Base-by-base conservation (phyloP, 1,284 basidiomycete genomes). In the Boletus smithii region DNA sequence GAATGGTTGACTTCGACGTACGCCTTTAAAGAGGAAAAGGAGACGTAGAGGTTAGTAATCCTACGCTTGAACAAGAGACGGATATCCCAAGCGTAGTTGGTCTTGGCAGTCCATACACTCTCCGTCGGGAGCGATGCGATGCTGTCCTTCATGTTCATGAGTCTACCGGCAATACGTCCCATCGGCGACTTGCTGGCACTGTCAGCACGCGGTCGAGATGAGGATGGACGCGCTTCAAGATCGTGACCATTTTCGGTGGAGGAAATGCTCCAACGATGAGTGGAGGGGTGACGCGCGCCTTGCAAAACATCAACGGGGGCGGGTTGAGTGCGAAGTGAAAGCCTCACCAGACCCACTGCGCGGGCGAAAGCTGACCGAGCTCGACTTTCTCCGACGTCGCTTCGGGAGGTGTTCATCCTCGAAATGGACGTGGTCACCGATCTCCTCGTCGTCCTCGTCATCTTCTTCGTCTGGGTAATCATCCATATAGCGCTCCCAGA, bases 1-100 rank as follows among this genome's bases (percentile, higher is more conserved):
- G 91, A 91, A 62, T 91, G 80, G 69, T 99, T 99, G 46, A 98
- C 76, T 59, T 97, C 91, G 41, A 94, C 85, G 58, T 94, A 99
- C n/a, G 93, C 89, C 66, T 81, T 83, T 48, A 98, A 77, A 30
- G 90, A 87, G n/a, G 86, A 88, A 38, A 88, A 75, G 2, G 83
- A 76, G 33, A 94, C 85, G 67, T 91, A 97, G n/a, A 95, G 74
- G 39, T 79, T 85, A 1, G 91, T 91, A 50, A 98, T 93, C 54
- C 88, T 78, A 51, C 93, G 83, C 73, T 98, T 98, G 78, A 91
- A 93, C 24, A 95, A 76, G 44, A 97, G 79, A 31, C 93, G 83
- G 16, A 88, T 81, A 62, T 98, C 94, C 64, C 83, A 87, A 5
- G 92, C 94, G 56, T 91, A 94, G 67, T 92, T 88, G 37, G 82